phyloP scores from a whole-genome alignment of 306 rosid species.

The Prunus armeniaca region DNA sequence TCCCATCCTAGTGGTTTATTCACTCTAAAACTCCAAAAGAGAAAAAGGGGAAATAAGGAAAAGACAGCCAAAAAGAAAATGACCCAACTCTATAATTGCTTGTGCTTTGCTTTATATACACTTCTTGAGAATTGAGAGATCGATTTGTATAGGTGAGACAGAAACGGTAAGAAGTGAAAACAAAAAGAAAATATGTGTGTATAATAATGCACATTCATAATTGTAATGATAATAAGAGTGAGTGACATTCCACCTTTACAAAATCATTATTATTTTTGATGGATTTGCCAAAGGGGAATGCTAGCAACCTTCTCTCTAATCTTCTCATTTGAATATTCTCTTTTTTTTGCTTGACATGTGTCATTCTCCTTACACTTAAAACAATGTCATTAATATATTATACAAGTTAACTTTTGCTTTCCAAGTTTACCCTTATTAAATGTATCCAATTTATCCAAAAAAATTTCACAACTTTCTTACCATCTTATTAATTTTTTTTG shows the following conservation, averaged over 20 bases:
- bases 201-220: neutral
- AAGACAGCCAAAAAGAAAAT: conserved; percentile 24
- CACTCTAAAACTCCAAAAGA: conserved; percentile 19
- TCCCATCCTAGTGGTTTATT: conserved; percentile 17
- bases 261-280: no score
- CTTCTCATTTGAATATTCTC: no score
- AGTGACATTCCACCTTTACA: neutral
- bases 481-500: no score
- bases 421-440: no score
- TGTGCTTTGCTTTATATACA: conserved; percentile 15
- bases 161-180: conserved; percentile 6
- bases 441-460: no score
- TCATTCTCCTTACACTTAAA: no score
- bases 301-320: no score
- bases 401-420: no score
- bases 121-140: neutral
- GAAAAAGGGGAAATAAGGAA: conserved; percentile 10
- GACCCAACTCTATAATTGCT: conserved; percentile 27
- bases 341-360: no score
- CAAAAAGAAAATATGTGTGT: neutral
- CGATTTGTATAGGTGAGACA: neutral
- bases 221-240: neutral
- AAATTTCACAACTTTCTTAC: no score
- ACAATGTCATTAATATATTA: no score
- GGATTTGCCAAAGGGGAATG: no score